Conservation (phyloP, 192 early-diverging fungal genomes). For the Dispira simplex region DNA sequence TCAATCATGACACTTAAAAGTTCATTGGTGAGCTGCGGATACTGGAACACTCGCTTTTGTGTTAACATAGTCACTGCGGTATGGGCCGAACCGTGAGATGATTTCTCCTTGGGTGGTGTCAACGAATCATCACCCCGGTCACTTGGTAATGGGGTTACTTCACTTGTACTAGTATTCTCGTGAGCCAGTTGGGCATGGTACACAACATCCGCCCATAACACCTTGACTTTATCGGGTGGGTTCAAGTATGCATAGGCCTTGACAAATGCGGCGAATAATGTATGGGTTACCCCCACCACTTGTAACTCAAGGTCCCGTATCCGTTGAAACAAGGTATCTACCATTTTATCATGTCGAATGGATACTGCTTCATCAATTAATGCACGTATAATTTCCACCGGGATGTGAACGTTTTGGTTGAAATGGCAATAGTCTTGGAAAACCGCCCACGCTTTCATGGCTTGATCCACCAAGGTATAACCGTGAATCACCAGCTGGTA, state of each 20-base stretch:
- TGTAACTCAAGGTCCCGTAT: background rate
- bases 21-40: background rate
- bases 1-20: background rate
- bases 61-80: background rate
- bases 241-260: slow-evolving; percentile 1
- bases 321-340: background rate
- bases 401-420: background rate
- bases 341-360: background rate
- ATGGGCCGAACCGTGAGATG: background rate
- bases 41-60: background rate
- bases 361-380: background rate
- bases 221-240: background rate
- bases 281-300: background rate
- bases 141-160: no score
- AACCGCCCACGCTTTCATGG: background rate
- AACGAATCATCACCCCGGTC: background rate
- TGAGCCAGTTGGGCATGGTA: no score
- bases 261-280: background rate
- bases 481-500: background rate
- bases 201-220: background rate
- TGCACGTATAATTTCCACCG: background rate
- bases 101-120: background rate
- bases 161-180: no score
- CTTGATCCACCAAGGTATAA: background rate
- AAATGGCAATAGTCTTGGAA: background rate